Percentiles rank a stretch among this genome's conserved stretches.
Evolutionary conservation across 2,329 filamentous ascomycete genomes (phyloP).

Genomic region (Paecilomyces fulvus): DNA sequence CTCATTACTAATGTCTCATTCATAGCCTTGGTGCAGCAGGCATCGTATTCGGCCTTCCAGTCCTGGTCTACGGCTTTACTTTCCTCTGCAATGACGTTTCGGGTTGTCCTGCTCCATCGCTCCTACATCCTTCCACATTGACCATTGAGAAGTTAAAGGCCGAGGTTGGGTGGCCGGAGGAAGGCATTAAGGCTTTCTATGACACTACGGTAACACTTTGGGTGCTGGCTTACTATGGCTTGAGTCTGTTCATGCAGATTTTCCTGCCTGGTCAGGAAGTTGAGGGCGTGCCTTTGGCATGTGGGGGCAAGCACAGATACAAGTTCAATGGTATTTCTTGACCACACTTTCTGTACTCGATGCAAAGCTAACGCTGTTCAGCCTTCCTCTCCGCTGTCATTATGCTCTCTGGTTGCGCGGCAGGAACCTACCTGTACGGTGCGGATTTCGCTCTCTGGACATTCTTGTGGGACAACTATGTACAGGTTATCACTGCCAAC

Average conservation of each 20-base stretch:
- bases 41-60: slow-evolving; percentile 72
- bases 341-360: neutral
- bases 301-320: slow-evolving; percentile 70
- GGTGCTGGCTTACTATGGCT: slow-evolving; percentile 66
- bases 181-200: slow-evolving; percentile 62
- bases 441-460: slow-evolving; percentile 82
- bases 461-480: slow-evolving; percentile 84
- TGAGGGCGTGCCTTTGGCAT: slow-evolving; percentile 61
- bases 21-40: slow-evolving; percentile 63
- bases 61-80: slow-evolving; percentile 68
- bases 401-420: slow-evolving; percentile 61
- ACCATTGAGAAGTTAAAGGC: slow-evolving; percentile 63
- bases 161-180: slow-evolving; percentile 71
- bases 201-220: slow-evolving; percentile 63
- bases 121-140: slow-evolving; percentile 64
- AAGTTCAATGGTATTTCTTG: slow-evolving; percentile 60
- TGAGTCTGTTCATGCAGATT: slow-evolving; percentile 66
- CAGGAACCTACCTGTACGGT: slow-evolving; percentile 68
- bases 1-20: slow-evolving; percentile 6
- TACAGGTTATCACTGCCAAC: slow-evolving; percentile 77
- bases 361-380: slow-evolving; percentile 28
- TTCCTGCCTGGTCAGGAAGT: slow-evolving; percentile 65
- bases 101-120: slow-evolving; percentile 78
- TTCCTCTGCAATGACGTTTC: slow-evolving; percentile 90
- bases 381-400: slow-evolving; percentile 68